Percentiles rank a stretch among this genome's conserved stretches.
Evolutionary conservation across 2,329 filamentous ascomycete species (phyloP).

Genomic region (Sarocladium strictum): DNA sequence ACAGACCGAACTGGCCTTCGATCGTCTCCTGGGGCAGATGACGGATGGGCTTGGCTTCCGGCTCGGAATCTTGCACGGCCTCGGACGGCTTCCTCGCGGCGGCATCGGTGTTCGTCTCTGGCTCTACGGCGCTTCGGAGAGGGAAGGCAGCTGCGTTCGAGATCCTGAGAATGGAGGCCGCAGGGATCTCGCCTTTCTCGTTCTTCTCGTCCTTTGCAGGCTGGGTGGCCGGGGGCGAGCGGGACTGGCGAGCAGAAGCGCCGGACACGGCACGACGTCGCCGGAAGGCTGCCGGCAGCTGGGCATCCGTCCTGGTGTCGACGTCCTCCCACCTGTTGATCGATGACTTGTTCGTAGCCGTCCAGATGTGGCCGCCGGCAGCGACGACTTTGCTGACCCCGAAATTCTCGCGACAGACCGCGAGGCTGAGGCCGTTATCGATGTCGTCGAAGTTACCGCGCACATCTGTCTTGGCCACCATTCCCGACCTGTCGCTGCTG

Average conservation of each 20-base stretch:
- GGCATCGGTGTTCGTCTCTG: constrained; percentile 36
- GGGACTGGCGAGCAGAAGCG: constrained; percentile 29
- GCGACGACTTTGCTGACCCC: constrained; percentile 65
- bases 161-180: constrained; percentile 71
- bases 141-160: constrained; percentile 81
- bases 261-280: constrained; percentile 42
- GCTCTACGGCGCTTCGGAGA: constrained; percentile 42
- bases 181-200: constrained; percentile 58
- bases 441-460: constrained; percentile 59
- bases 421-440: constrained; percentile 84
- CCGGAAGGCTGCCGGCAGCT: constrained; percentile 51
- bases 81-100: constrained; percentile 11
- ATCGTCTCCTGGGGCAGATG: constrained; percentile 72
- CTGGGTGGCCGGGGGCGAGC: constrained; percentile 16
- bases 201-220: constrained; percentile 24
- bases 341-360: constrained; percentile 80
- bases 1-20: constrained; percentile 88
- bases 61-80: constrained; percentile 22
- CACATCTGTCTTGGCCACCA: constrained; percentile 95
- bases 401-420: constrained; percentile 87
- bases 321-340: constrained; percentile 90
- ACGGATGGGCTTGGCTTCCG: constrained; percentile 54
- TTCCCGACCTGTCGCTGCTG: constrained; percentile 83
- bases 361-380: constrained; percentile 78
- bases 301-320: constrained; percentile 68